phyloP scores from a whole-genome alignment of 768 basidiomycete genomes.

The Auricularia sp. region DNA sequence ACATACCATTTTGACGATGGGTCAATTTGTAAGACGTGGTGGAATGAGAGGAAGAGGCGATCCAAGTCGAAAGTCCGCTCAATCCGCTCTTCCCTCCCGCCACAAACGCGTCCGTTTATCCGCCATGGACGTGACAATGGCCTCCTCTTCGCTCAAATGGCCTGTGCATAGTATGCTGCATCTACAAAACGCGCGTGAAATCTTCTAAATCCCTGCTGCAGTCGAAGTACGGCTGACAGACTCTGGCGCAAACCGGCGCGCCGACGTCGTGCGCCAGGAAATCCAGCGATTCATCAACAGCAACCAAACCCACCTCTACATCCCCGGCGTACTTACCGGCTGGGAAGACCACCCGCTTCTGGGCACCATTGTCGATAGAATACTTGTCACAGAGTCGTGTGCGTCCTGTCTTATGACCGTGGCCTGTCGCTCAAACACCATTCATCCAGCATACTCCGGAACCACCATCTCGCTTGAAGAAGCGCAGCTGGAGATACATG shows the following conservation, averaged over 20 bases:
- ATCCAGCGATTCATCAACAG: constrained; percentile 45
- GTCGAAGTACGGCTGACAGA: constrained; percentile 73
- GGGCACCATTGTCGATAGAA: constrained; percentile 61
- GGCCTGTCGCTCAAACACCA: background rate
- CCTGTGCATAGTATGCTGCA: constrained; percentile 48
- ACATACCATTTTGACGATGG: too few species aligned
- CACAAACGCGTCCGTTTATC: background rate
- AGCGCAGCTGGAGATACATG: constrained; percentile 65
- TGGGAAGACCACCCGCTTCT: constrained; percentile 74
- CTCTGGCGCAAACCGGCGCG: constrained; percentile 54
- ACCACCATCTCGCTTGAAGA: constrained; percentile 46
- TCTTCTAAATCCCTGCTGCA: constrained; percentile 18
- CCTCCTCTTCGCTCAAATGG: constrained; percentile 28
- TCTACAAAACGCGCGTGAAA: background rate
- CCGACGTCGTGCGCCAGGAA: constrained; percentile 60
- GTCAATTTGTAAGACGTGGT: too few species aligned
- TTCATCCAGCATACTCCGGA: constrained; percentile 45
- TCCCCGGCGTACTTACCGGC: constrained; percentile 62
- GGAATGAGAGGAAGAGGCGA: too few species aligned
- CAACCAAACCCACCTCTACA: constrained; percentile 54
- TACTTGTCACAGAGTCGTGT: constrained; percentile 51
- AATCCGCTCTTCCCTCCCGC: background rate
- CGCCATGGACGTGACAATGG: background rate
- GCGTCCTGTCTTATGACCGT: constrained; percentile 12
- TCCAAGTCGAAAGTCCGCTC: too few species aligned